Percentiles rank a stretch among this genome's conserved stretches.
phyloP scores from a whole-genome alignment of 73 alveolate genomes.

The Tetrahymena thermophila region DNA sequence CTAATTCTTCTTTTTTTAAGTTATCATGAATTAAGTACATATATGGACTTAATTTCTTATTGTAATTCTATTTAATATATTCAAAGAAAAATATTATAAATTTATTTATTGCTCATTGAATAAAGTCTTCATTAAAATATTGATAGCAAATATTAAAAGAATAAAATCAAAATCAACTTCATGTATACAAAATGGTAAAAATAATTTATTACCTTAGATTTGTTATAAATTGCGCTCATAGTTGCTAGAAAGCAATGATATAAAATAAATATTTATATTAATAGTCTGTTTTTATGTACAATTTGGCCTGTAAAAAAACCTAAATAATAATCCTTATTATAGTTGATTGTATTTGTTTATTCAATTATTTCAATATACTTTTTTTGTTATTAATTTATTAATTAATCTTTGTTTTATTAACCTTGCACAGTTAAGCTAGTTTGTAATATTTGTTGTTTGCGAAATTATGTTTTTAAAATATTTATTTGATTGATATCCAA shows the following conservation, averaged over 20 bases:
- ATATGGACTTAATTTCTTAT: neutral
- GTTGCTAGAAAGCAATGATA: neutral
- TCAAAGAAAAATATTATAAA: neutral
- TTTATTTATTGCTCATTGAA: neutral
- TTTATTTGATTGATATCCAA: neutral
- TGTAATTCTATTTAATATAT: neutral
- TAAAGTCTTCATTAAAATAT: too few relatives aligned
- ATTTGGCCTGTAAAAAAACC: neutral
- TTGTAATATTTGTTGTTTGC: neutral
- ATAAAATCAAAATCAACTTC: too few relatives aligned
- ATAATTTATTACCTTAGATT: neutral
- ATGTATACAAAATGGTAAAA: too few relatives aligned
- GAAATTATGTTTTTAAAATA: neutral
- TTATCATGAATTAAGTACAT: neutral
- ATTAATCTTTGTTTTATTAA: too few relatives aligned
- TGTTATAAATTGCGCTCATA: neutral
- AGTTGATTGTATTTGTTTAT: too few relatives aligned
- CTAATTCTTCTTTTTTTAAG: neutral
- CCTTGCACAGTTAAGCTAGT: neutral
- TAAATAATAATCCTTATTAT: neutral
- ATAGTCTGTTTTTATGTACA: too few relatives aligned
- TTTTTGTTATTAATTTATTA: too few relatives aligned
- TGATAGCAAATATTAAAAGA: too few relatives aligned
- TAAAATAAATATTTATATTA: too few relatives aligned
- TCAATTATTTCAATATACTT: neutral